Evolutionary conservation across 352 stramenopile genomes (phyloP), one percentile per base, ranked within the genome.

Genomic region (Hyaloperonospora arabidopsidis): DNA sequence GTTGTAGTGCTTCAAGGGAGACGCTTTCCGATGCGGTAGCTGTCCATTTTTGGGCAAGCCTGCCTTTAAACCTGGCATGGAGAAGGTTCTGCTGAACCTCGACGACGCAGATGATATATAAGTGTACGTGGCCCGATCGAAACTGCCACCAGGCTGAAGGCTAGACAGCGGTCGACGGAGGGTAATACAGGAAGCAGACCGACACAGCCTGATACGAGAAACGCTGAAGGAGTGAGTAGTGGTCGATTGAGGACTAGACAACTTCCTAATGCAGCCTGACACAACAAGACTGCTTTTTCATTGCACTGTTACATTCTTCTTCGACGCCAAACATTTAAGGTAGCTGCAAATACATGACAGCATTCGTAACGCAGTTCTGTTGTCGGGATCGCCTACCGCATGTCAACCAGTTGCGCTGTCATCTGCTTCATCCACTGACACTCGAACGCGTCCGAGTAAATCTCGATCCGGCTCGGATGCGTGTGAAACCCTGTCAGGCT

Each of bases 21-120:
- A 98, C 69, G 96, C 96, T 21, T 98, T 98, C 75, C 91, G 96
- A 38, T 98, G 96, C 65, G 95, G 90, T 8, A 87, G 77, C 50
- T 98, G 96, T 72, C 96, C 96, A 23, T 98, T 97, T 76, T 71
- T 98, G 29, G 96, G 95, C 47, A 96, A 95, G 63, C 96, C 96
- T 18, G 93, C 92, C 1, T 98, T 98, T 67, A 98, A 98, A 68
- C 77, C 93, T 8, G 82, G 82, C 47, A 89, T 92, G 82, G 82
- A 89, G 56, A 87, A 89, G 58, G 77, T 92, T 50, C 48, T 92
- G 55, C 68, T 92, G 43, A 89, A 89, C 68, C 66, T 92, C 8
- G 79, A 91, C 56, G 66, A 82, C 61, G 64, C 72, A 10, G 82
- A 92, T 52, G 82, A 92, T 74, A 76, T 92, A 58, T 92, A 85